Base-by-base conservation (phyloP, 2,329 filamentous ascomycete species). In the Metarhizium robertsii region DNA sequence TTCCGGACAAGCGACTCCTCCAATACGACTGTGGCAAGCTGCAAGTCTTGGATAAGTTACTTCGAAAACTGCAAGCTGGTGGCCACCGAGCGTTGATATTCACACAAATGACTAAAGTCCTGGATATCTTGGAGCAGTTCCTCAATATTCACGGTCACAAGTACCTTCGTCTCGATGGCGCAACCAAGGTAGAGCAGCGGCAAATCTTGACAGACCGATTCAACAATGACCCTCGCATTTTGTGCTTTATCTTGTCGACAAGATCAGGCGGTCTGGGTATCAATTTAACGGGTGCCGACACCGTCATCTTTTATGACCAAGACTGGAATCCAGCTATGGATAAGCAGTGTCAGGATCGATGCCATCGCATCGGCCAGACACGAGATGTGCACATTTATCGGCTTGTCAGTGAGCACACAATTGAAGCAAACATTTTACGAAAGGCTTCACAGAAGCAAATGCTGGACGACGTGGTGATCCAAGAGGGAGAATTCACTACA, bases 251-350 rank as follows among this genome's bases (percentile, higher is more conserved):
- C 64, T 75, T 99, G 5, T 97, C 92, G 0, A 96, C 91, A 52
- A 85, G 94, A 56, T 96, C 94, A 0, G 94, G 94, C 61, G 94
- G 94, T 55, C 78, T 99, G 1, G 94, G 94, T 56, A 95, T 99
- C 75, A 99, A 99, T 65, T 78, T 99, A 47, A 97, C 92, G 0
- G 94, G 94, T 51, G 94, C 94, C 5, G 94, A 97, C 69, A 96
- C 92, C 0, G 94, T 99, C 64, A 96, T 99, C 61, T 99, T 99
- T 71, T 99, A 97, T 72, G 94, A 99, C 66, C 85, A 97, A 57
- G 94, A 99, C 69, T 99, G 95, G 95, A 99, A 99, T 65, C 94
- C 94, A 0, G 94, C 95, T 53, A 99, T 99, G 94, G 94, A 99
- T 75, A 96, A 96, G 71, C 94, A 99, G 71, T 99, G 94, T 65